These are phyloP conservation scores for Nemania sp. DNA, from an alignment of 2,329 filamentous ascomycete species.

Conservation along the genomic window DNA sequence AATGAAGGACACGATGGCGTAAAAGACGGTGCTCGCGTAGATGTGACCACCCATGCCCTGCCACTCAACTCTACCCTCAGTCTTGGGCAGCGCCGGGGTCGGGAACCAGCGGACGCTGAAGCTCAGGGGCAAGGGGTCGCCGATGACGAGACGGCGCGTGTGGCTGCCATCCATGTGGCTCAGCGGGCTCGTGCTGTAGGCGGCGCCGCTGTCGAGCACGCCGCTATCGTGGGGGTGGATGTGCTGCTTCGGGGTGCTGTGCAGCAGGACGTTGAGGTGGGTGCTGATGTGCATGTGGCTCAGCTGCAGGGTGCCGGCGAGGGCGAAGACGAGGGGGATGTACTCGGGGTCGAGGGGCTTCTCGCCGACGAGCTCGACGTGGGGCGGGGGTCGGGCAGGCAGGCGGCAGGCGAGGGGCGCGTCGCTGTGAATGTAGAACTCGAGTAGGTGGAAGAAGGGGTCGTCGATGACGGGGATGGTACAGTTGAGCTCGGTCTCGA, in stretches of 20 bases:
- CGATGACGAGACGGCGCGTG: conserved; percentile 76
- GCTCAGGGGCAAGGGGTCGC: conserved; percentile 77
- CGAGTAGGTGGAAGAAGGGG: conserved; percentile 83
- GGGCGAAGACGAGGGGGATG: conserved; percentile 84
- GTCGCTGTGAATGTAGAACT: conserved; percentile 98
- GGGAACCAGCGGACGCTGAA: conserved; percentile 90
- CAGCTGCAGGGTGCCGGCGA: conserved; percentile 85
- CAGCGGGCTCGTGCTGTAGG: conserved; percentile 80
- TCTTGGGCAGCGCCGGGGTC: conserved; percentile 69
- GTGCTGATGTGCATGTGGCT: conserved; percentile 91
- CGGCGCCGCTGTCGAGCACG: conserved; percentile 83
- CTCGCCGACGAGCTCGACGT: conserved; percentile 60
- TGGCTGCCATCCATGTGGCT: conserved; percentile 59
- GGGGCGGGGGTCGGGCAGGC: conserved; percentile 70
- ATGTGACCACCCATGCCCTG: conserved; percentile 67
- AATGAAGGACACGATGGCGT: conserved; percentile 62
- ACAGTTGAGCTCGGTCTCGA: conserved; percentile 81
- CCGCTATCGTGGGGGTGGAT: conserved; percentile 69
- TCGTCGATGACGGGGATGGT: conserved; percentile 78
- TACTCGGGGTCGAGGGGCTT: conserved; percentile 60
- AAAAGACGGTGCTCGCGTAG: conserved; percentile 67
- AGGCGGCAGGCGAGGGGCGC: conserved; percentile 90
- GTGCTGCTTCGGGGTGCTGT: conserved; percentile 67
- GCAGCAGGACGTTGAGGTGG: conserved; percentile 86
- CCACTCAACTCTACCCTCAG: conserved; percentile 69